Conservation (phyloP, 768 basidiomycete genomes). For the Hemileccinum impolitum region DNA sequence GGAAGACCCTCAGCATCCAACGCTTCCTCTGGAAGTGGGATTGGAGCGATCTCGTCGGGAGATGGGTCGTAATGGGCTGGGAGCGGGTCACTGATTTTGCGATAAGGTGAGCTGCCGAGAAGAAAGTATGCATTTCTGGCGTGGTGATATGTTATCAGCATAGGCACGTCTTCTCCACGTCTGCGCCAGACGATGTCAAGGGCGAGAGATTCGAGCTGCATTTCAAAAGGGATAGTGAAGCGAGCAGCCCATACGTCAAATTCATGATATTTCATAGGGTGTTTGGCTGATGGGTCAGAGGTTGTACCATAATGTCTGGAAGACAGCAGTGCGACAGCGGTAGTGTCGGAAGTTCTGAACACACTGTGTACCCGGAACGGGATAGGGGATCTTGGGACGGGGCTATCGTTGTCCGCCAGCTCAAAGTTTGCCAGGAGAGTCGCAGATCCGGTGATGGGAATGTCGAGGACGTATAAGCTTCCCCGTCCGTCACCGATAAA, state of each 20-base stretch:
- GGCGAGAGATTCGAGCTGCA: constrained; percentile 28
- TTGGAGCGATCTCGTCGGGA: constrained; percentile 63
- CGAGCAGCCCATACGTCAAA: constrained; percentile 68
- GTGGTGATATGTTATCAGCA: constrained; percentile 49
- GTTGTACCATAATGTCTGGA: constrained; percentile 46
- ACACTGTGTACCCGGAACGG: constrained; percentile 42
- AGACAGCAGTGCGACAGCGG: constrained; percentile 52
- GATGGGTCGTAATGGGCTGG: constrained; percentile 51
- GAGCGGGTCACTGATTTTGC: constrained; percentile 33
- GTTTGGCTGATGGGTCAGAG: constrained; percentile 17
- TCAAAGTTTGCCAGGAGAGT: constrained; percentile 52
- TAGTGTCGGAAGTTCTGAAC: constrained; percentile 33
- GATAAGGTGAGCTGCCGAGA: constrained; percentile 57
- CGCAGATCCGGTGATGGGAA: constrained; percentile 39
- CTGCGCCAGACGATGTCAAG: constrained; percentile 67
- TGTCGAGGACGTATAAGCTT: constrained; percentile 55
- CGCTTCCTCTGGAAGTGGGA: constrained; percentile 60
- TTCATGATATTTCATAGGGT: constrained; percentile 33
- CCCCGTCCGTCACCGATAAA: constrained; percentile 72
- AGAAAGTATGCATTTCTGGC: constrained; percentile 49
- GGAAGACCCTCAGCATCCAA: constrained; percentile 38
- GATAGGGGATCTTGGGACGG: constrained; percentile 24
- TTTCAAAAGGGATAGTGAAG: constrained; percentile 44
- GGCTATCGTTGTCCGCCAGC: constrained; percentile 27
- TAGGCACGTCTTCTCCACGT: constrained; percentile 67